These are phyloP conservation scores for Cystoderma amianthinum DNA, from an alignment of 768 basidiomycete genomes.

Conservation along the genomic window DNA sequence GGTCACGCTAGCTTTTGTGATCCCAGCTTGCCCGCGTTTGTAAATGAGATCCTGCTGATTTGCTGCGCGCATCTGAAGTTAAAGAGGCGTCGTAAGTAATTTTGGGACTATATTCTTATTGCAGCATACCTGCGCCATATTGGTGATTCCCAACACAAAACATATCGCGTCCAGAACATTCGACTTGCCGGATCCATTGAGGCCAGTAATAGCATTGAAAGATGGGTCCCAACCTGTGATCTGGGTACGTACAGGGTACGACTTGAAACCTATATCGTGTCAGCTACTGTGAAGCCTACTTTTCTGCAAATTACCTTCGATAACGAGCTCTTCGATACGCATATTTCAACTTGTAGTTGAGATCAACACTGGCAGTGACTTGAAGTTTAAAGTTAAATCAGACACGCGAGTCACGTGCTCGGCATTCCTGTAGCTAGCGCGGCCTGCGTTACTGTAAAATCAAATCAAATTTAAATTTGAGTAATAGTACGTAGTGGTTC, in stretches of 20 bases:
- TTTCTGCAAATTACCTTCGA: constrained; percentile 59
- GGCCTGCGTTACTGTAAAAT: too few species aligned
- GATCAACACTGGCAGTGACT: too few species aligned
- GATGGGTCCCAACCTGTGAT: constrained; percentile 97
- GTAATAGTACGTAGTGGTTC: too few species aligned
- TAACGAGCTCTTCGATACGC: constrained; percentile 92
- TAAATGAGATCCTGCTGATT: constrained; percentile 98
- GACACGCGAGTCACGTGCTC: too few species aligned
- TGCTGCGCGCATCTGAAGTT: constrained; percentile 81
- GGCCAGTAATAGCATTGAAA: constrained; percentile 97
- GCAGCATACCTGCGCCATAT: constrained; percentile 76
- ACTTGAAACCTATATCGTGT: constrained; percentile 76
- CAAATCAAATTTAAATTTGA: too few species aligned
- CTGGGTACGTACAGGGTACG: constrained; percentile 92
- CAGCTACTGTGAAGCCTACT: neutral
- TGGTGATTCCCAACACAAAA: constrained; percentile 96
- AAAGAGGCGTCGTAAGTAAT: constrained; percentile 7
- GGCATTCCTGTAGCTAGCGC: too few species aligned
- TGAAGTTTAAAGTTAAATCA: too few species aligned
- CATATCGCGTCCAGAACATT: constrained; percentile 99
- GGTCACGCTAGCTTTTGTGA: constrained; percentile 97
- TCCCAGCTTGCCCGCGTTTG: constrained; percentile 96
- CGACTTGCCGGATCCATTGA: constrained; percentile 95
- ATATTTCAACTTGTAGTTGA: too few species aligned
- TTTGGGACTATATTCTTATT: neutral